phyloP scores from a whole-genome alignment of 176 grass and related monocot genomes.

The Thalia dealbata region DNA sequence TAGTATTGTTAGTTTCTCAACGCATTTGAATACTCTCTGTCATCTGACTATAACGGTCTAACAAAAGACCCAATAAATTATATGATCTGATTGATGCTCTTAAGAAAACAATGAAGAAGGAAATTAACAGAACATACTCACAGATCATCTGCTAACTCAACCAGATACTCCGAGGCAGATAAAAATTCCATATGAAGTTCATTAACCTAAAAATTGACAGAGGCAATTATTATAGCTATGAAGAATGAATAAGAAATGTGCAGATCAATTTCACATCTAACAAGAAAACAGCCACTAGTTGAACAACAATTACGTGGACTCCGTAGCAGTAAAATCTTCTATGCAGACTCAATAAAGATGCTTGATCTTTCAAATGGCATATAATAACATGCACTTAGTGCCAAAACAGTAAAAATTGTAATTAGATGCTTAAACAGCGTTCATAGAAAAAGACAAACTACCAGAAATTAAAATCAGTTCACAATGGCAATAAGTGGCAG shows the following conservation, averaged over 20 bases:
- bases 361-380: background rate
- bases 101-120: background rate
- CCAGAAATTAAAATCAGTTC: too few species aligned
- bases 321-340: background rate
- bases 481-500: too few species aligned
- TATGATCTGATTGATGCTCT: background rate
- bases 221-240: constrained; percentile 2
- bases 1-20: background rate
- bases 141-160: constrained; percentile 96
- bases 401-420: too few species aligned
- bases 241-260: background rate
- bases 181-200: constrained; percentile 95
- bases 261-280: background rate
- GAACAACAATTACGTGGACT: background rate
- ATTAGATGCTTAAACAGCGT: too few species aligned
- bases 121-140: constrained; percentile 35
- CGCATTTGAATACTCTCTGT: background rate
- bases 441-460: too few species aligned
- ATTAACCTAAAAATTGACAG: constrained; percentile 51
- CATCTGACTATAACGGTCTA: background rate
- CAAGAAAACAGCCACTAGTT: background rate
- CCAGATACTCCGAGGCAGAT: constrained; percentile 83
- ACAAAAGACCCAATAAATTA: background rate
- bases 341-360: background rate
- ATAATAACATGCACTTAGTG: too few species aligned